phyloP scores from a whole-genome alignment of 148 eudicot species.

The Salicornia ramosissima region DNA sequence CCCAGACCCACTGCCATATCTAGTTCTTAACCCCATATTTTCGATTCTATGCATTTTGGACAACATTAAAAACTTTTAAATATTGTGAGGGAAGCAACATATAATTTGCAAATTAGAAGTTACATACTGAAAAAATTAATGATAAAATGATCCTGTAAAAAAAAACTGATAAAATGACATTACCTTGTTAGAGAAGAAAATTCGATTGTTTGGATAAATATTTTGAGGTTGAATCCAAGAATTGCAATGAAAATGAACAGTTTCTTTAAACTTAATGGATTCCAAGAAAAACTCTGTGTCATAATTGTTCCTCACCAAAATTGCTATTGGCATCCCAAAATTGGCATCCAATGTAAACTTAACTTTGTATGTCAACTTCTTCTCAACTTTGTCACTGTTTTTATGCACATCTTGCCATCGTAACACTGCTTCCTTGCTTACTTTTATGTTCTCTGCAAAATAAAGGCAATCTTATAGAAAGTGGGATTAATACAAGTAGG shows the following conservation, averaged over 20 bases:
- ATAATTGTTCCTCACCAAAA: conserved; percentile 4
- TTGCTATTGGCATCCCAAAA: conserved; percentile 19
- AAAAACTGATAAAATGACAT: too few relatives aligned
- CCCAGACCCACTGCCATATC: too few relatives aligned
- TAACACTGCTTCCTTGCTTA: conserved; percentile 4
- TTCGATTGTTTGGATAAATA: conserved; percentile 10
- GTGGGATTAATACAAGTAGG: too few relatives aligned
- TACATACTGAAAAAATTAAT: too few relatives aligned
- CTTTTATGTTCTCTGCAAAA: not conserved
- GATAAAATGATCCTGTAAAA: not conserved
- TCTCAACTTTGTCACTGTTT: not conserved
- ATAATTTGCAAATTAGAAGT: too few relatives aligned
- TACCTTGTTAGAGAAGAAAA: conserved; percentile 19
- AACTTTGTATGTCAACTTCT: not conserved
- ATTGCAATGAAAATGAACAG: conserved; percentile 5
- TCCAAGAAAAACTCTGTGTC: conserved; percentile 15
- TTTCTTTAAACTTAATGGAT: conserved; percentile 6
- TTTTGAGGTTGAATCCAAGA: too few relatives aligned
- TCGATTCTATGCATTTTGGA: too few relatives aligned
- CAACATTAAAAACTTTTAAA: too few relatives aligned
- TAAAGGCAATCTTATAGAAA: too few relatives aligned
- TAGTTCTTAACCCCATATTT: too few relatives aligned
- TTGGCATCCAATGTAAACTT: not conserved
- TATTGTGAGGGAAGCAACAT: too few relatives aligned
- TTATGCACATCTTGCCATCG: not conserved